Percentiles rank a stretch among this genome's conserved stretches.
Conservation (phyloP, 371 early-diverging fungal genomes). For the Chytridium lagenaria region DNA sequence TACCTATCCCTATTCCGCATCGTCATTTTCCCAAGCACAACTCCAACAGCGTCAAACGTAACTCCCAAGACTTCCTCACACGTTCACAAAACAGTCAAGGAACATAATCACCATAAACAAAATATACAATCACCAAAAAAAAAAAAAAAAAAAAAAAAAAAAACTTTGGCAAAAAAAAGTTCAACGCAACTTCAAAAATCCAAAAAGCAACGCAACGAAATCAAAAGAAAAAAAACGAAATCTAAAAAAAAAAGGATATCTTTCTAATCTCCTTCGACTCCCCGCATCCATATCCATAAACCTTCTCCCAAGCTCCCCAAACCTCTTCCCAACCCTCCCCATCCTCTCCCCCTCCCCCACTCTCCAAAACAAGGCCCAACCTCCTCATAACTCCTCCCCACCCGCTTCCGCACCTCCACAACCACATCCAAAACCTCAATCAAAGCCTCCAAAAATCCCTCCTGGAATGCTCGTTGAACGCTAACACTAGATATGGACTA, state of each 20-base stretch:
- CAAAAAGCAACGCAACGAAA: not conserved
- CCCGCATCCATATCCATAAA: not conserved
- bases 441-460: not conserved
- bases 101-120: too few relatives aligned
- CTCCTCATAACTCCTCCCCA: too few relatives aligned
- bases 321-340: not conserved
- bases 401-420: not conserved
- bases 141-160: too few relatives aligned
- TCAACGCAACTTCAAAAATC: not conserved
- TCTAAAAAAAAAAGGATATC: slow-evolving; percentile 2
- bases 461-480: not conserved
- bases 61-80: too few relatives aligned
- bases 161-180: not conserved
- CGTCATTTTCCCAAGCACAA: too few relatives aligned
- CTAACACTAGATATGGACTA: not conserved
- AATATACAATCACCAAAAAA: too few relatives aligned
- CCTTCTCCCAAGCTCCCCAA: not conserved
- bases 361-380: not conserved
- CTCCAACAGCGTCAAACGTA: too few relatives aligned
- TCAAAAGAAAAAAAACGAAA: not conserved
- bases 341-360: not conserved
- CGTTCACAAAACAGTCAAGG: too few relatives aligned
- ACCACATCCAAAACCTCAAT: not conserved
- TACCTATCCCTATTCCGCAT: too few relatives aligned
- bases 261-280: not conserved